Percentiles rank a stretch among this genome's conserved stretches.
Conservation (phyloP, 2,329 filamentous ascomycete genomes). For the Neofusicoccum sp. region DNA sequence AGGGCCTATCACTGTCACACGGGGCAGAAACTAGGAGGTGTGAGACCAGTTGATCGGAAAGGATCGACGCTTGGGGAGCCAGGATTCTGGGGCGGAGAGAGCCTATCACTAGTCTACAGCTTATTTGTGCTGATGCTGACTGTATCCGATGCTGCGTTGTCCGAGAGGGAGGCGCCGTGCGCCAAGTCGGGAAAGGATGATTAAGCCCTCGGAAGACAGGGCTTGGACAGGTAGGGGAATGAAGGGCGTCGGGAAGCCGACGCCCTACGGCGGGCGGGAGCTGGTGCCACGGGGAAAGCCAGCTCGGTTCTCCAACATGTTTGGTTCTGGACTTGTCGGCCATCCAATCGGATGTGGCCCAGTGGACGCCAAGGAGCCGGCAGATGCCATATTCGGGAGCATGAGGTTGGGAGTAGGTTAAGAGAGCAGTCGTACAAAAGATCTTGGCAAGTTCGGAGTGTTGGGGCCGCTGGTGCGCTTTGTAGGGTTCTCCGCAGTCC, state of each 20-base stretch:
- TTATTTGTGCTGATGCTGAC: background rate
- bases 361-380: background rate
- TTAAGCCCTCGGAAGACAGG: background rate
- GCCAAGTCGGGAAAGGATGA: background rate
- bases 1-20: background rate
- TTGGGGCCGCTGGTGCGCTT: background rate
- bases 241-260: background rate
- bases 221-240: background rate
- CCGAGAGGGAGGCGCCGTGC: conserved; percentile 8
- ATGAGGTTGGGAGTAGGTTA: background rate
- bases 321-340: background rate
- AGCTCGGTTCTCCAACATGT: conserved; percentile 7
- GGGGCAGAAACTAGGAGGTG: background rate
- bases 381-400: background rate
- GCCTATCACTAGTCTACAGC: background rate
- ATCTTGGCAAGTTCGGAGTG: background rate
- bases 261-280: background rate
- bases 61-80: background rate
- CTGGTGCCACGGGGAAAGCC: background rate
- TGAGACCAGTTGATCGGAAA: background rate
- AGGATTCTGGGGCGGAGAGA: no score
- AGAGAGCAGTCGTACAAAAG: background rate
- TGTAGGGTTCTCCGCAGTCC: conserved; percentile 1
- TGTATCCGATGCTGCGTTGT: conserved; percentile 7
- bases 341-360: background rate